Conservation (phyloP, 257 asterid genomes). For the Solanum peruvianum region DNA sequence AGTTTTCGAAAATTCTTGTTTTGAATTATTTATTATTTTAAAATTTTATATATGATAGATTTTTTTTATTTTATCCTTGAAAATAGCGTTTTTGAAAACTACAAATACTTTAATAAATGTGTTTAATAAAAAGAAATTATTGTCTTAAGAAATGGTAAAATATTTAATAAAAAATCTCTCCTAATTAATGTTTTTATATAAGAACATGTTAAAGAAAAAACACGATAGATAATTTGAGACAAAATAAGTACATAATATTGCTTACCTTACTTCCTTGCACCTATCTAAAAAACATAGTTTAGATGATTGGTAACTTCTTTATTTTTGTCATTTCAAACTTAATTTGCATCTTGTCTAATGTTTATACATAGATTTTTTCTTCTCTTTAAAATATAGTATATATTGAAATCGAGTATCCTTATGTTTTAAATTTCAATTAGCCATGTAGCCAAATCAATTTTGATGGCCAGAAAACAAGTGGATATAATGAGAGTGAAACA, state of each 20-base stretch:
- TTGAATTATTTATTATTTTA: not conserved
- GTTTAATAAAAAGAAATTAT: not conserved
- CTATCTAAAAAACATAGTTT: not conserved
- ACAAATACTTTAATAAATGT: not conserved
- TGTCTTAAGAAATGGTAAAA: not conserved
- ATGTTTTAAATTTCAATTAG: conserved; percentile 2
- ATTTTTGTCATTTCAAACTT: not conserved
- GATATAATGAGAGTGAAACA: conserved; percentile 34
- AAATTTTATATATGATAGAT: not conserved
- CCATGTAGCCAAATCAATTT: conserved; percentile 2
- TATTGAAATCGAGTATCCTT: conserved; percentile 36
- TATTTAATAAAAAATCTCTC: not conserved
- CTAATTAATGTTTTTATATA: not conserved
- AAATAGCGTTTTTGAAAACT: not conserved
- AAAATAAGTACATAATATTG: not conserved
- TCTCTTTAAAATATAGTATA: conserved; percentile 39
- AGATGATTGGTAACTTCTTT: not conserved
- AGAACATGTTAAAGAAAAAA: not conserved
- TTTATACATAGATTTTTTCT: conserved; percentile 47
- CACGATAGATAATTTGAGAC: not conserved
- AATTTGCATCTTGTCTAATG: not conserved
- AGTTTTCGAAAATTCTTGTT: not conserved
- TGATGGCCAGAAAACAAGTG: conserved; percentile 21
- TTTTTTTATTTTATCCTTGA: not conserved
- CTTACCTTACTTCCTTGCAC: not conserved